Evolutionary conservation across 306 rosid genomes (phyloP), one percentile per base, ranked within the genome.

Genomic region (Casuarina equisetifolia): DNA sequence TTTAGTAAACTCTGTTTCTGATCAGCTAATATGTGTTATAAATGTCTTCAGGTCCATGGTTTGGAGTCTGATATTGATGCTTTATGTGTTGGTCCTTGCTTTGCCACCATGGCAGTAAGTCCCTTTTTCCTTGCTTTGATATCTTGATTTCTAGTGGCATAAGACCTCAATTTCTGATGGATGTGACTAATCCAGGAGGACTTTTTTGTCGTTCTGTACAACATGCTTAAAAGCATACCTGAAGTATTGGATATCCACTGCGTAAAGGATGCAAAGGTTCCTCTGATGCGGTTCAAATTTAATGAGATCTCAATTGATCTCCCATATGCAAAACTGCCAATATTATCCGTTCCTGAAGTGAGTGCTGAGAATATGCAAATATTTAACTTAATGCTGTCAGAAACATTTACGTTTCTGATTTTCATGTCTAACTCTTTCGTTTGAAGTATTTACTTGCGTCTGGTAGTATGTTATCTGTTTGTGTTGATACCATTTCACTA

Each of bases 211-310:
- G 71, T 70, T 61, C 63, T 86, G 81, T 66, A 74, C 46, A 32
- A 78, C 80, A 86, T 86, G 82, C 85, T 86, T 67, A 78, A 67
- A 77, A 73, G 62, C 38, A 80, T 81, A 69, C 75, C 82, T 15
- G 87, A 86, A 83, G 85, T 86, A 53, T 80, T 86, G 36, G 79
- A 86, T 51, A 77, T 86, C 62, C 78, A 58, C 13, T 70, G 83
- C 77, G 85, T 86, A 69, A 83, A 86, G 81, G 79, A 82, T 71
- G 89, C 89, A 57, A 86, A 80, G 77, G 89, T 86, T 12, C 89
- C 89, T 71, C 72, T 86, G 4, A 82, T 86, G 81, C 83, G 89
- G 44, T 80, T 86, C 39, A 83, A 83, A 76, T 75, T 86, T 48
- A 87, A 86, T 72, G 87, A 87, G 40, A 67, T 86, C 76, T 80